Evolutionary conservation across 495 filamentous ascomycete genomes (phyloP), one percentile per base, ranked within the genome.

Genomic region (Neurospora terricola): DNA sequence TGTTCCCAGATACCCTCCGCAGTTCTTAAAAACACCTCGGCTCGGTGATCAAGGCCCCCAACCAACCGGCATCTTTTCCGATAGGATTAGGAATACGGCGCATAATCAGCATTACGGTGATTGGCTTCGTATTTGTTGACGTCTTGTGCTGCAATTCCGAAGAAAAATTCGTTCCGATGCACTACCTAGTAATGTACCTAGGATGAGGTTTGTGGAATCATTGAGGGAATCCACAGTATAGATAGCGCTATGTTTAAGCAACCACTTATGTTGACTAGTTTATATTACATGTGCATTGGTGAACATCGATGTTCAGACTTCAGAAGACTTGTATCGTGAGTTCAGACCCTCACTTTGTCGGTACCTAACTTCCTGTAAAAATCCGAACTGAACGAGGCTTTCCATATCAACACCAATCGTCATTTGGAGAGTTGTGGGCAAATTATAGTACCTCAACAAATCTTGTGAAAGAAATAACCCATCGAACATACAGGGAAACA

Each of bases 71-170:
- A 62, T 27, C 34, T 12, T 54, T 69, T 18, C 40, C 69, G 73
- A 37, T 39, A 2, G 36, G 30, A 59, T 34, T 34, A 62, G 54
- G 14, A 62, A 30, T 34, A 16, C 54, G 54, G 54, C 11, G 54
- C 54, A 62, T 73, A 73, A 75, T 75, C 66, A 71, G 23, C 43
- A 75, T 18, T 68, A 16, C 42, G 9, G 16, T 73, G 71, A 77
- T 75, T 75, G 73, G 75, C 18, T 34, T 74, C 27, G 66, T 12
- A 39, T 9, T 34, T 34, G 27, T 62, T 34, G 54, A 34, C 12
- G 27, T 62, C 27, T 18, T 16, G 23, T 34, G 23, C 14, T 34
- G 23, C 23, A 16, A 16, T 30, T 16, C 1, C 14, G 27, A 18
- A 62, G 54, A 34, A 62, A 34, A 62, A 3, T 16, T 30, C 23